Conservation (phyloP, 2,329 filamentous ascomycete genomes). For the Cytospora chrysosperma region DNA sequence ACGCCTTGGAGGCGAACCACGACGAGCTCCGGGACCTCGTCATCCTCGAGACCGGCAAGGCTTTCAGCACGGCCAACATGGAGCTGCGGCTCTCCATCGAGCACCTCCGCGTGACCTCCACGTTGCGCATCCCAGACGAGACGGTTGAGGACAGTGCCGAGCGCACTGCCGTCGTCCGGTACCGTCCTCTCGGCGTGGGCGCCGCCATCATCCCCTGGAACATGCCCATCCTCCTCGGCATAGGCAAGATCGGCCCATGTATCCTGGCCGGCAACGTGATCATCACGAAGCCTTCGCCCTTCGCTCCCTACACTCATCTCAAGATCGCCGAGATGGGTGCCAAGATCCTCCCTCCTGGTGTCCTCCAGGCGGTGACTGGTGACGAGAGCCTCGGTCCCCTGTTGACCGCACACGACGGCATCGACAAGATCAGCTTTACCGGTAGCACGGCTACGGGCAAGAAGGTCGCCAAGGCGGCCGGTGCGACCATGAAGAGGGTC, state of each 20-base stretch:
- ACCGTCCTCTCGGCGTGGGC: conserved; percentile 39
- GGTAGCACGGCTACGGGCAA: conserved; percentile 46
- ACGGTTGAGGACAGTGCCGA: conserved; percentile 19
- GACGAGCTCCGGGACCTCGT: conserved; percentile 22
- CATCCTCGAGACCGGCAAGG: conserved; percentile 24
- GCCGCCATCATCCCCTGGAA: conserved; percentile 55
- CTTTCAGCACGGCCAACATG: conserved; percentile 20
- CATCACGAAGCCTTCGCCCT: conserved; percentile 58
- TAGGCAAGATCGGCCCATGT: conserved; percentile 53
- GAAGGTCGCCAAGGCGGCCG: conserved; percentile 41
- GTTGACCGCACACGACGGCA: conserved; percentile 57
- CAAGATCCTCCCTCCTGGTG: conserved; percentile 58
- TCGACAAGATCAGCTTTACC: conserved; percentile 64
- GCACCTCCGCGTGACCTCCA: conserved; percentile 19
- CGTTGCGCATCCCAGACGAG: conserved; percentile 24
- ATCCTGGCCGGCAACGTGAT: conserved; percentile 51
- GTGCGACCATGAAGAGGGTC: conserved; percentile 46
- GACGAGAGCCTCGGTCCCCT: conserved; percentile 59
- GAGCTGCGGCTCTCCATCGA: conserved; percentile 20
- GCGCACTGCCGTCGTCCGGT: conserved; percentile 14
- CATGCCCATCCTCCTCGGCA: conserved; percentile 19
- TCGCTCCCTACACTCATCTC: conserved; percentile 56
- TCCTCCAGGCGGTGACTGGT: conserved; percentile 61
- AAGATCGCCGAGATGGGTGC: conserved; percentile 61
- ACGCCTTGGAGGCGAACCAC: conserved; percentile 23